Evolutionary conservation across 1,284 basidiomycete species (phyloP).

Genomic region (Ceratobasidium sp.): DNA sequence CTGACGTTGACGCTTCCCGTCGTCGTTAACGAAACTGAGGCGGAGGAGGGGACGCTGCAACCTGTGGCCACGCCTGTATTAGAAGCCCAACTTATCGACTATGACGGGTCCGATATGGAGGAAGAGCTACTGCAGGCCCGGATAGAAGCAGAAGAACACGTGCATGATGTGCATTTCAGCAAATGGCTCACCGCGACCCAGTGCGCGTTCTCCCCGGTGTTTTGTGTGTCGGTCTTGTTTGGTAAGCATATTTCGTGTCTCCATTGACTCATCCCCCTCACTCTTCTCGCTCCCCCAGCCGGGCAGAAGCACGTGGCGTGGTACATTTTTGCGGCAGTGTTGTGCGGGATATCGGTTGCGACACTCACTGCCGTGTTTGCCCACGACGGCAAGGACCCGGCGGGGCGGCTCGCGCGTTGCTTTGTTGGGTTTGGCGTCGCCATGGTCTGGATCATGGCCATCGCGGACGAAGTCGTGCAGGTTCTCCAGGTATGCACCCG

Average conservation of each 20-base stretch:
- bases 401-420: constrained; percentile 80
- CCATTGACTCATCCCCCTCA: constrained; percentile 8
- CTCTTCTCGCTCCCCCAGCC: constrained; percentile 59
- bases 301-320: constrained; percentile 67
- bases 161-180: constrained; percentile 77
- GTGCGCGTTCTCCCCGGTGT: constrained; percentile 82
- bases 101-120: constrained; percentile 52
- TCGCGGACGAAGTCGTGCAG: constrained; percentile 93
- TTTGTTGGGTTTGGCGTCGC: constrained; percentile 90
- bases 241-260: constrained; percentile 62
- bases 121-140: constrained; percentile 59
- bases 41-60: constrained; percentile 58
- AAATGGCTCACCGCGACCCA: constrained; percentile 87
- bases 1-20: constrained; percentile 94
- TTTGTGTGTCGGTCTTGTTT: constrained; percentile 80
- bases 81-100: constrained; percentile 37
- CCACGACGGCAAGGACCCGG: constrained; percentile 69
- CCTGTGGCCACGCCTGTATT: constrained; percentile 22
- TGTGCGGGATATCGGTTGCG: constrained; percentile 69
- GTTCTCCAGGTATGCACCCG: constrained; percentile 76
- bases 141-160: constrained; percentile 47
- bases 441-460: constrained; percentile 95
- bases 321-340: constrained; percentile 68
- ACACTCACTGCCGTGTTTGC: constrained; percentile 73
- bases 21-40: constrained; percentile 75